These are phyloP conservation scores for Eucalyptus tenuipes DNA, from an alignment of 345 rosid genomes.

Conservation along the genomic window DNA sequence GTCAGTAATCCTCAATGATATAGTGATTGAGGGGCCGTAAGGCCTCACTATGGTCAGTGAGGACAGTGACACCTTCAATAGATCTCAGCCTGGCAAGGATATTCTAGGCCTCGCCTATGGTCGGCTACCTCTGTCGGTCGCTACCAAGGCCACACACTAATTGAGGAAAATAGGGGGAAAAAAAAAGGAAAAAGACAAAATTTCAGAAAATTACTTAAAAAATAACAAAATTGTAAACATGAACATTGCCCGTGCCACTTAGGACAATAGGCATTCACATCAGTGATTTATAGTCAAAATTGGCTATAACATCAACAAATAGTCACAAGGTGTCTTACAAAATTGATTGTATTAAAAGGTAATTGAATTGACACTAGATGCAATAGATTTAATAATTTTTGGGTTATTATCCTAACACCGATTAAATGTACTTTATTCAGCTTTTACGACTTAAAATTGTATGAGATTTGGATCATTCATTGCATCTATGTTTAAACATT, in stretches of 20 bases:
- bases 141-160: fast-evolving
- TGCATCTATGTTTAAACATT: not conserved
- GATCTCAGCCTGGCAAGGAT: not conserved
- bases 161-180: not conserved
- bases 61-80: not conserved
- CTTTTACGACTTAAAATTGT: not conserved
- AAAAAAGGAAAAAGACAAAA: not conserved
- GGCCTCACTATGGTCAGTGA: not conserved
- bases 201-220: not conserved
- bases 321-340: fast-evolving
- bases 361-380: not conserved
- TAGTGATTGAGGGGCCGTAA: not conserved
- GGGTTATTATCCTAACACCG: not conserved
- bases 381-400: not conserved
- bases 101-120: fast-evolving
- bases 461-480: not conserved
- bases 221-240: not conserved
- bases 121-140: not conserved
- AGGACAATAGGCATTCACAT: fast-evolving
- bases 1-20: fast-evolving
- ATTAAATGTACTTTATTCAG: not conserved
- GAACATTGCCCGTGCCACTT: fast-evolving
- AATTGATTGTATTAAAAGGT: not conserved
- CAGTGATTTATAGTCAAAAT: fast-evolving
- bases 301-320: not conserved